Conservation (phyloP, 148 eudicot genomes). For the Diospyros lotus region DNA sequence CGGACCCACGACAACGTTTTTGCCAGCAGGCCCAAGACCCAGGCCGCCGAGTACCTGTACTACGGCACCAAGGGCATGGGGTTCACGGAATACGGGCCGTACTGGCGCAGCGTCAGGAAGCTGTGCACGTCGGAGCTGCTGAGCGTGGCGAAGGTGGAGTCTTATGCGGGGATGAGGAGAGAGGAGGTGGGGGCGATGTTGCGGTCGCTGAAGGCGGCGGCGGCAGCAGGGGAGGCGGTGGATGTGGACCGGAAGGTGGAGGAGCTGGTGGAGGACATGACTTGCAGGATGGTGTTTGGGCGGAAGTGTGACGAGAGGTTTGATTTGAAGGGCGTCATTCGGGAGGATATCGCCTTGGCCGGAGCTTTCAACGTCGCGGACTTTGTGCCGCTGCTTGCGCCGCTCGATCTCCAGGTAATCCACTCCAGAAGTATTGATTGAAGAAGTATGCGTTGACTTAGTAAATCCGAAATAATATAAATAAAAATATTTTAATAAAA, state of each 20-base stretch:
- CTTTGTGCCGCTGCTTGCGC: constrained; percentile 34
- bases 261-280: constrained; percentile 39
- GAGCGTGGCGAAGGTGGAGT: no score
- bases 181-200: constrained; percentile 16
- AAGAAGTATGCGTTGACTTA: constrained; percentile 41
- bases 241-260: constrained; percentile 30
- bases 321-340: constrained; percentile 40
- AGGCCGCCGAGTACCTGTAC: no score
- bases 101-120: no score
- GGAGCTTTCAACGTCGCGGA: constrained; percentile 50
- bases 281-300: constrained; percentile 45
- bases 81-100: no score
- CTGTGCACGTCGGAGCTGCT: no score
- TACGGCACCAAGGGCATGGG: no score
- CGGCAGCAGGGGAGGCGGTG: constrained; percentile 11
- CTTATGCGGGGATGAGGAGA: no score
- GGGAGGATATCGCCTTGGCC: constrained; percentile 44
- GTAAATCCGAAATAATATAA: constrained; percentile 31
- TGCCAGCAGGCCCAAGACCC: no score
- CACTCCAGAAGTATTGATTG: constrained; percentile 34
- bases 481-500: constrained; percentile 7
- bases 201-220: constrained; percentile 17
- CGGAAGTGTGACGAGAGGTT: constrained; percentile 33
- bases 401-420: constrained; percentile 28
- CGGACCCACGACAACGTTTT: no score